Percentiles rank a stretch among this genome's conserved stretches.
phyloP scores from a whole-genome alignment of 163 green algal species.

The Scenedesmus sp. region DNA sequence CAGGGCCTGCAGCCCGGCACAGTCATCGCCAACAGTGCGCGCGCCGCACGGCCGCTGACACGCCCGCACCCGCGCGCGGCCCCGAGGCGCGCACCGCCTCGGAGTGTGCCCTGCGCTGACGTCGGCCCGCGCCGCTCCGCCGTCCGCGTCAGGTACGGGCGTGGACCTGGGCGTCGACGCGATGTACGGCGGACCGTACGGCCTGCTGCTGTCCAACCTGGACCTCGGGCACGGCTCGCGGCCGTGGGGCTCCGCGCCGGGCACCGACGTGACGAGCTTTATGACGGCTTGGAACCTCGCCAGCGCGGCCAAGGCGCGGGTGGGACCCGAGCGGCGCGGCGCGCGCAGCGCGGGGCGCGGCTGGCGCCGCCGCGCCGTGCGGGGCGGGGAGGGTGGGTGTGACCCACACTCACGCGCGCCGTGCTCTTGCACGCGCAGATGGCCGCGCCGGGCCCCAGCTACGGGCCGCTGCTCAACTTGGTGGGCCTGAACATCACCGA shows the following conservation, averaged over 20 bases:
- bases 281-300: conserved; percentile 37
- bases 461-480: conserved; percentile 35
- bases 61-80: too few species aligned
- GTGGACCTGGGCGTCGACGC: conserved; percentile 39
- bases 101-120: too few species aligned
- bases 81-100: too few species aligned
- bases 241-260: not conserved
- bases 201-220: conserved; percentile 33
- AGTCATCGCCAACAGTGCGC: conserved; percentile 36
- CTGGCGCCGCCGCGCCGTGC: too few species aligned
- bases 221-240: conserved; percentile 34
- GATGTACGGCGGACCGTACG: conserved; percentile 15
- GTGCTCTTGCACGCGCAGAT: conserved; percentile 15
- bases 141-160: conserved; percentile 42
- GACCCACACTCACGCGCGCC: not conserved
- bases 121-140: too few species aligned
- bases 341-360: not conserved
- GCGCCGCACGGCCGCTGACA: too few species aligned
- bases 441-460: conserved; percentile 9
- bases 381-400: not conserved
- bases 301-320: conserved; percentile 30
- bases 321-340: too few species aligned
- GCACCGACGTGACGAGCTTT: conserved; percentile 11
- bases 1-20: conserved; percentile 29
- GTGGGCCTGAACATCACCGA: conserved; percentile 19